Conservation (phyloP, 495 filamentous ascomycete genomes). For the Emericellopsis terricola region DNA sequence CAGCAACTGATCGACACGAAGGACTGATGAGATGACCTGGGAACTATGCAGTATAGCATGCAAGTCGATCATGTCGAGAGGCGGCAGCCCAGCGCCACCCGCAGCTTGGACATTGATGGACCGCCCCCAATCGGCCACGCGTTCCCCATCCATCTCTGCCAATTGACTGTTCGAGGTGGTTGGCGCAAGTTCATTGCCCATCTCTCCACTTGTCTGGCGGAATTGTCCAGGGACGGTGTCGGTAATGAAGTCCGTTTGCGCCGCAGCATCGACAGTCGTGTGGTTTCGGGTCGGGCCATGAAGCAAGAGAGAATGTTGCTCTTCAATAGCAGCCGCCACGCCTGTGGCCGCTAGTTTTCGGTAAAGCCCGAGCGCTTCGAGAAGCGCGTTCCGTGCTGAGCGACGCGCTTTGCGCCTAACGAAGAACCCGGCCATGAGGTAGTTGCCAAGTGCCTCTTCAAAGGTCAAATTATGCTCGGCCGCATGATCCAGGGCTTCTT, state of each 20-base stretch:
- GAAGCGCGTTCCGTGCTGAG: conserved; percentile 51
- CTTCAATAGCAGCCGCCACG: conserved; percentile 50
- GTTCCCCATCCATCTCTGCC: conserved; percentile 36
- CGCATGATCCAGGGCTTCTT: conserved; percentile 63
- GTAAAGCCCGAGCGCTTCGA: conserved; percentile 59
- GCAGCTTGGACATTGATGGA: conserved; percentile 21
- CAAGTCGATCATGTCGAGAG: conserved; percentile 69
- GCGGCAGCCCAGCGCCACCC: conserved; percentile 30
- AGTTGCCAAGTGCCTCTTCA: conserved; percentile 66
- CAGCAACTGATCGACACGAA: conserved; percentile 67
- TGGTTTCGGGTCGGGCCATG: conserved; percentile 41
- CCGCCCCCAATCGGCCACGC: conserved; percentile 46
- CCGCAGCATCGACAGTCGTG: conserved; percentile 46
- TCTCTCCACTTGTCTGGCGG: conserved; percentile 29
- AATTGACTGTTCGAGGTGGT: conserved; percentile 22
- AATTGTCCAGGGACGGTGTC: conserved; percentile 41
- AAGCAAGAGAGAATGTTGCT: conserved; percentile 54
- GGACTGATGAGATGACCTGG: conserved; percentile 78
- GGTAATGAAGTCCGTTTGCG: conserved; percentile 54
- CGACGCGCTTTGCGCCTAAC: conserved; percentile 51
- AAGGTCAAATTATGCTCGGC: conserved; percentile 58
- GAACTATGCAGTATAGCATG: conserved; percentile 75
- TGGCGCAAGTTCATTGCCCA: conserved; percentile 38
- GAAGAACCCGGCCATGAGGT: conserved; percentile 60
- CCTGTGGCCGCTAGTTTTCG: conserved; percentile 56